Evolutionary conservation across 2,329 filamentous ascomycete species (phyloP).

Genomic region (Dactylellina leptospora): DNA sequence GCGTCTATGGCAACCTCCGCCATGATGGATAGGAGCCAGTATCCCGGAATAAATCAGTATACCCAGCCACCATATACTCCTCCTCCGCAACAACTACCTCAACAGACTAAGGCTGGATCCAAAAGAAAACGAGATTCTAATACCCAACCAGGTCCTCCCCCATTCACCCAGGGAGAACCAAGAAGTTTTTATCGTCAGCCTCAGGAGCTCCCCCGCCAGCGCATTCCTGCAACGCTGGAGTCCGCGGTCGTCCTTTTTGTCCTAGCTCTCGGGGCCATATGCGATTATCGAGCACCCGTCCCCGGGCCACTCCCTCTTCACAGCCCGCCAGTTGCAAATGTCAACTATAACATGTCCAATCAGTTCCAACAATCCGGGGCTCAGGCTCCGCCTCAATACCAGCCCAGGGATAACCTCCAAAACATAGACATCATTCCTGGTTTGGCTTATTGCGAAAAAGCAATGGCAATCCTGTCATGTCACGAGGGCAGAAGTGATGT

Average conservation of each 20-base stretch:
- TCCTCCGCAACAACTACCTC: slow-evolving; percentile 52
- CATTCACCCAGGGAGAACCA: slow-evolving; percentile 56
- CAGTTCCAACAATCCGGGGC: slow-evolving; percentile 57
- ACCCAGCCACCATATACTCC: slow-evolving; percentile 55
- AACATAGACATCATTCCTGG: slow-evolving; percentile 90
- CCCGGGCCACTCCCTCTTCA: slow-evolving; percentile 61
- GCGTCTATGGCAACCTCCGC: slow-evolving; percentile 35
- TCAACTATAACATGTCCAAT: slow-evolving; percentile 22
- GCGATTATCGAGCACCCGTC: slow-evolving; percentile 63
- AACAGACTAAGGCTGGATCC: slow-evolving; percentile 56
- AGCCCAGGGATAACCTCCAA: slow-evolving; percentile 59
- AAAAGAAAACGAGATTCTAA: slow-evolving; percentile 67
- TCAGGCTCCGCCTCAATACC: slow-evolving; percentile 61
- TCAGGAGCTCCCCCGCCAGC: slow-evolving; percentile 63
- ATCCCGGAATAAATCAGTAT: slow-evolving; percentile 62
- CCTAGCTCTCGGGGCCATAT: slow-evolving; percentile 86
- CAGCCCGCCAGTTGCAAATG: slow-evolving; percentile 61
- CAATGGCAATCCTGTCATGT: slow-evolving; percentile 84
- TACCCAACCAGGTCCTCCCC: slow-evolving; percentile 63
- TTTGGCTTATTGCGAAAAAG: slow-evolving; percentile 86
- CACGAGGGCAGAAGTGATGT: slow-evolving; percentile 80
- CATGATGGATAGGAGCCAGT: slow-evolving; percentile 55
- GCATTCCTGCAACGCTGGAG: slow-evolving; percentile 69
- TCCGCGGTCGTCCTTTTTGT: slow-evolving; percentile 85
- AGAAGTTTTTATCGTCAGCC: slow-evolving; percentile 58